Conservation (phyloP, 768 basidiomycete genomes). For the Mrakia blollopis region DNA sequence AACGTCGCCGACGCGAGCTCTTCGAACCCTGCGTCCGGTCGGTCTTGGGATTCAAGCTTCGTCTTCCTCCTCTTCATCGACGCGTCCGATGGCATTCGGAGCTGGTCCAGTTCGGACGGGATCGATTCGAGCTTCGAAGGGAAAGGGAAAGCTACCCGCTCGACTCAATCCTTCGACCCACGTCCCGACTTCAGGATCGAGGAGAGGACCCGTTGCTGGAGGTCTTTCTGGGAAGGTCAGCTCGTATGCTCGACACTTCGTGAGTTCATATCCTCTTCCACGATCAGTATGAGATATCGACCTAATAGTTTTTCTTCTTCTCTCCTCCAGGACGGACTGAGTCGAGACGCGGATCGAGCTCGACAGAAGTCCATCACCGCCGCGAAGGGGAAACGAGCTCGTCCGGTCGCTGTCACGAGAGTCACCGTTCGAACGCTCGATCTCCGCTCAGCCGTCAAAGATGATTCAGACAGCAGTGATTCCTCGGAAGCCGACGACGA, state of each 20-base stretch:
- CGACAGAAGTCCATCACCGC: constrained; percentile 62
- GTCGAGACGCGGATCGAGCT: constrained; percentile 56
- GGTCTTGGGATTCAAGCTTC: background rate
- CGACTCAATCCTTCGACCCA: background rate
- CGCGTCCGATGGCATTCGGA: background rate
- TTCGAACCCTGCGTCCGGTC: background rate
- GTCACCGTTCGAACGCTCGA: constrained; percentile 81
- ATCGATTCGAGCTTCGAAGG: constrained; percentile 8
- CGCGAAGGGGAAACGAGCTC: constrained; percentile 75
- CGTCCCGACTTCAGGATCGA: background rate
- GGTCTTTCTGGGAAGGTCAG: constrained; percentile 2
- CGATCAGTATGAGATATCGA: background rate
- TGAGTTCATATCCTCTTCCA: background rate
- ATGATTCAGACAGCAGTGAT: constrained; percentile 59
- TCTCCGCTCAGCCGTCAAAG: constrained; percentile 81
- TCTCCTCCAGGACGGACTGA: constrained; percentile 56
- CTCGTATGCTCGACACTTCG: constrained; percentile 8
- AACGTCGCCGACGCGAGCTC: background rate
- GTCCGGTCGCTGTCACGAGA: constrained; percentile 76
- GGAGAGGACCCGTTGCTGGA: background rate
- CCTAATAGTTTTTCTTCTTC: background rate
- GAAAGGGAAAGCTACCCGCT: background rate
- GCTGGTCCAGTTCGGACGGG: background rate
- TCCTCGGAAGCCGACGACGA: constrained; percentile 41
- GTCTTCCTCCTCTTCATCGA: background rate